Base-by-base conservation (phyloP, 2,329 filamentous ascomycete species). In the Pseudogymnoascus verrucosus region DNA sequence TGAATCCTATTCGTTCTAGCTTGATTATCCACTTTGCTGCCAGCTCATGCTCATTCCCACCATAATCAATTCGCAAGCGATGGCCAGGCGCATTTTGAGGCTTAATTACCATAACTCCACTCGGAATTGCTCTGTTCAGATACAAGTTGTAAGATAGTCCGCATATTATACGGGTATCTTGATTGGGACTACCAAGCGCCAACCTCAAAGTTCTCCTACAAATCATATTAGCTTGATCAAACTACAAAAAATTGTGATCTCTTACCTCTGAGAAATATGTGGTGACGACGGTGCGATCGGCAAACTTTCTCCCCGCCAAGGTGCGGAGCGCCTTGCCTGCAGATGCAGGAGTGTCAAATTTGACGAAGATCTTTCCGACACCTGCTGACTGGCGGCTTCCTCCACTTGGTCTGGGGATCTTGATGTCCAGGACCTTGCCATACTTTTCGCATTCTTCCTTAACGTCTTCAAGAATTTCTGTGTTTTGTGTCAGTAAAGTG, bases 331-430 rank as follows among this genome's bases (percentile, higher is more conserved):
- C 96, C 72, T 90, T 93, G 67, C 89, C 88, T 19, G 93, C 90
- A 7, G 88, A 86, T 61, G 92, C 91, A 2, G 84, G 79, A 2
- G 81, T 84, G 68, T 95, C 90, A 73, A 91, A 99, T 75, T 97
- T 98, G 79, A 99, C 88, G 74, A 89, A 99, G 69, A 99, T 98
- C 82, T 98, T 99, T 74, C 95, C 95, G 21, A 99, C 92, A 57
- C 95, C 95, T 31, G 91, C 85, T 21, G 89, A 90, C 74, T 95
- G 89, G 70, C 92, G 86, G 75, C 87, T 90, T 60, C 90, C 91
- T 69, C 90, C 90, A 21, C 85, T 86, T 1, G 95, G 93, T 65
- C 95, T 85, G 4, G 95, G 95, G 64, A 99, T 88, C 80, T 99
- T 99, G 76, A 98, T 80, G n/a, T 92, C 90, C 44, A 92, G 68